Conservation (phyloP, 768 basidiomycete genomes). For the Austroboletus eburneus region DNA sequence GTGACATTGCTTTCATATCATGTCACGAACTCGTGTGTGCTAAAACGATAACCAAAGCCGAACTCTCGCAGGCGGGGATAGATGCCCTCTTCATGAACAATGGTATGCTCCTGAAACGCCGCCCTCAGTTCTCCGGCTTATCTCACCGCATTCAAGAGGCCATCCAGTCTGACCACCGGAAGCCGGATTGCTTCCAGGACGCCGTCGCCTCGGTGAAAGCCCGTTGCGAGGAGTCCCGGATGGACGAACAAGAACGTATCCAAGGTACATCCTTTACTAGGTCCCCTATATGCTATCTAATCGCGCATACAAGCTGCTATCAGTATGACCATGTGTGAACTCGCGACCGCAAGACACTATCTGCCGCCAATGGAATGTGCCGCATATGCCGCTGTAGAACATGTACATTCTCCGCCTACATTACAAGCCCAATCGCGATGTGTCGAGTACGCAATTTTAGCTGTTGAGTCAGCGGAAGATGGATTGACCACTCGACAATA, state of each 20-base stretch:
- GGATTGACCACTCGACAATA: constrained; percentile 24
- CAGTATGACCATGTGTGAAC: constrained; percentile 73
- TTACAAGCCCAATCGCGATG: constrained; percentile 40
- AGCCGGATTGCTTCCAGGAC: constrained; percentile 61
- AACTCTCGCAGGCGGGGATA: constrained; percentile 17
- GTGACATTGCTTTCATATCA: constrained; percentile 13
- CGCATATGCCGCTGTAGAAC: constrained; percentile 10
- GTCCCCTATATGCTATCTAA: not conserved
- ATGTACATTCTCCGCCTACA: constrained; percentile 1
- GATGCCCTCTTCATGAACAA: constrained; percentile 13
- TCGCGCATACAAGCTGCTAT: constrained; percentile 56
- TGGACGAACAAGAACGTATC: constrained; percentile 59
- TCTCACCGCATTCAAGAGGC: constrained; percentile 31
- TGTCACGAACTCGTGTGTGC: constrained; percentile 1
- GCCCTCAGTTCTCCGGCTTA: not conserved
- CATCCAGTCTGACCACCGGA: constrained; percentile 40
- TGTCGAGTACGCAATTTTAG: constrained; percentile 45
- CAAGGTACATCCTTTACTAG: constrained; percentile 38
- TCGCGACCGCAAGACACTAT: constrained; percentile 69
- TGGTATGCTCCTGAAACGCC: constrained; percentile 13
- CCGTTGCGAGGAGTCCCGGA: constrained; percentile 53
- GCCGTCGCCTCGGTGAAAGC: constrained; percentile 45
- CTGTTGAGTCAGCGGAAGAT: not conserved
- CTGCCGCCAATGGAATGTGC: constrained; percentile 65
- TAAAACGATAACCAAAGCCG: constrained; percentile 16